Conservation (phyloP, 1,284 basidiomycete genomes). For the Malassezia furfur region DNA sequence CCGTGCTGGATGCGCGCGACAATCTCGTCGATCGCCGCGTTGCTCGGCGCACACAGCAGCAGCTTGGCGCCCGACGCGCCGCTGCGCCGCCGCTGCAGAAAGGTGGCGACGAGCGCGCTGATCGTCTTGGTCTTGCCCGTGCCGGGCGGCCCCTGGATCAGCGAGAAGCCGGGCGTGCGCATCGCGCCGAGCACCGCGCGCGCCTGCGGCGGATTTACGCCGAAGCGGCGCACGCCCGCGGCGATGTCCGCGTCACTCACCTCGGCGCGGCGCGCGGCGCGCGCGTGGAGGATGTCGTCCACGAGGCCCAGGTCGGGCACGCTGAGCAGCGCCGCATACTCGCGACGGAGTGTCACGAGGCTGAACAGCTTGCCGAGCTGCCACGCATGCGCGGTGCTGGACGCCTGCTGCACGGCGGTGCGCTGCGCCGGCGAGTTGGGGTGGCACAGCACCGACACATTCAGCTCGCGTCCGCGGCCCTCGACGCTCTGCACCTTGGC, state of each 20-base stretch:
- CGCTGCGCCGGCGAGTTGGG: neutral
- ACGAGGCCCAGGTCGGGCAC: conserved; percentile 73
- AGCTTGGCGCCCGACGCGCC: conserved; percentile 55
- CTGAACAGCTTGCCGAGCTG: conserved; percentile 69
- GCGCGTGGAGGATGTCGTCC: conserved; percentile 61
- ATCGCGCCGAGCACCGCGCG: conserved; percentile 73
- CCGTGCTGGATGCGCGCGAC: conserved; percentile 75
- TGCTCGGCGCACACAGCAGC: conserved; percentile 90
- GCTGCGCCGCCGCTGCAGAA: conserved; percentile 54
- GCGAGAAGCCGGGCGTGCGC: conserved; percentile 65
- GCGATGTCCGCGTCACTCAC: conserved; percentile 54
- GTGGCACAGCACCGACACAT: neutral
- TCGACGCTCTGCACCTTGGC: conserved; percentile 6
- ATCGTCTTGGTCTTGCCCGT: conserved; percentile 99
- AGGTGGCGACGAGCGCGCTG: conserved; percentile 79
- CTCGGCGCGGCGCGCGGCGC: conserved; percentile 52
- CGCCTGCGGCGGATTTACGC: conserved; percentile 89
- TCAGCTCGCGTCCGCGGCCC: neutral
- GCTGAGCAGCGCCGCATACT: conserved; percentile 76
- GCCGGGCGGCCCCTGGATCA: conserved; percentile 96
- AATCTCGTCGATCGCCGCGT: conserved; percentile 96
- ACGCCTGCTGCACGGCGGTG: conserved; percentile 14
- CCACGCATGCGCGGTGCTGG: conserved; percentile 53
- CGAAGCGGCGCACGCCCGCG: conserved; percentile 60
- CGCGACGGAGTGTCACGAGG: conserved; percentile 82